Evolutionary conservation across 305 asterid species (phyloP), one percentile per base, ranked within the genome.

Genomic region (Ruellia speciosa): DNA sequence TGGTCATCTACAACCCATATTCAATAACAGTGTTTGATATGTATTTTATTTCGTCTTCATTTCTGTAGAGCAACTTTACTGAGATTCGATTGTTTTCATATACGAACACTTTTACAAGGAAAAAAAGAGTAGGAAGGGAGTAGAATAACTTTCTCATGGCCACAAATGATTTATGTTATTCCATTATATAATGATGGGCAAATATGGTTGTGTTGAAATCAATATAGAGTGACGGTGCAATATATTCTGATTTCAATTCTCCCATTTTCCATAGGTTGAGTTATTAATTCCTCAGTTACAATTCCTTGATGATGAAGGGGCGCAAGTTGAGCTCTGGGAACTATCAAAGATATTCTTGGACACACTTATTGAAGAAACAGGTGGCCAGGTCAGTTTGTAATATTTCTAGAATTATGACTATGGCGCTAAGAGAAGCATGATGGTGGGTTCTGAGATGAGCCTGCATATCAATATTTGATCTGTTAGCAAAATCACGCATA

Each of bases 251-350:
- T 13, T 43, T 41, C 3, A 16, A 31, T 4, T 37, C 9, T 12
- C 24, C 39, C 41, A 14, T 54, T 66, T 52, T 54, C 69, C 65
- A 35, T 78, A 90, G 97, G 96, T 83, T 57, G 96, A 90, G 77
- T 84, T 90, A 69, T 75, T 90, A 71, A 90, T 87, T 60, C 97
- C 97, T 41, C 96, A 87, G 74, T 73, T 90, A 75, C 88, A 78
- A 70, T 90, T 81, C 77, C 96, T 90, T 66, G 97, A 90, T 46
- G 88, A 85, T 43, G 97, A 87, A 77, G 97, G 97, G 64, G 97
- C 97, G 51, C 96, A 90, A 76, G 70, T 73, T 63, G 97, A 87
- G 76, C 94, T 87, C 15, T 90, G 96, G 97, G 92, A 78, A 59
- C 75, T 87, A 66, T 85, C 97, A n/a, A 80, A 71, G 74, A 31